Evolutionary conservation across 1,139 yeast species (phyloP), one percentile per base, ranked within the genome.

Genomic region (Suhomyces atakaporum): DNA sequence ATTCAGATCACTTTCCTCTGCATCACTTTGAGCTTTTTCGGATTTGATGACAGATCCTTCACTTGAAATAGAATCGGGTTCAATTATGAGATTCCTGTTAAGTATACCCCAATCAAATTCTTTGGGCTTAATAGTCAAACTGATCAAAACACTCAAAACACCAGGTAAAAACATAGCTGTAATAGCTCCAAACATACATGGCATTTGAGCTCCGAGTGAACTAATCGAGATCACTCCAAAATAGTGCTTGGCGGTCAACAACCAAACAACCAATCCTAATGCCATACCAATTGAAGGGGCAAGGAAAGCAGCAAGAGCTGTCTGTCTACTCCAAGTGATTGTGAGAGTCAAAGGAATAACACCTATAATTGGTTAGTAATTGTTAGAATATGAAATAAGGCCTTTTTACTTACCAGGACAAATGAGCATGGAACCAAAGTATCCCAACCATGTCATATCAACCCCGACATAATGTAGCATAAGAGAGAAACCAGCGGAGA

Each of bases 391-490:
- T n/a, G 10, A 22, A n/a, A n/a, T 22, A 26, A 22, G 5, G 6
- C 24, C 5, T 5, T 22, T 5, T 7, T 26, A 26, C 29, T 14
- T 26, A 25, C 58, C 67, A n/a, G 67, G 66, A 44, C 68, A 60
- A 23, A 62, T 63, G 13, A 63, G 40, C 56, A 65, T 56, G 4
- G 70, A 61, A 27, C 49, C 44, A 43, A 66, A 64, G 38, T 64
- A 63, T 2, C 65, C 62, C 34, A 58, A 40, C 70, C 70, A 66
- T 2, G 69, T 60, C 59, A 57, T 49, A 43, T 51, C 55, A 7
- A 56, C 56, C 5, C 62, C 63, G 18, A 58, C 63, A 36, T 60
- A 60, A 40, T 60, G 65, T 24, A 61, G 46, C 63, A 60, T 60
- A 5, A 60, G 49, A 4, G 62, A 48, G 29, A 59, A 60, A 3